A percentile compares a stretch with the other conserved stretches of the same genome.
Conservation (phyloP, 805 yeast species). For the Candida incommunis region DNA sequence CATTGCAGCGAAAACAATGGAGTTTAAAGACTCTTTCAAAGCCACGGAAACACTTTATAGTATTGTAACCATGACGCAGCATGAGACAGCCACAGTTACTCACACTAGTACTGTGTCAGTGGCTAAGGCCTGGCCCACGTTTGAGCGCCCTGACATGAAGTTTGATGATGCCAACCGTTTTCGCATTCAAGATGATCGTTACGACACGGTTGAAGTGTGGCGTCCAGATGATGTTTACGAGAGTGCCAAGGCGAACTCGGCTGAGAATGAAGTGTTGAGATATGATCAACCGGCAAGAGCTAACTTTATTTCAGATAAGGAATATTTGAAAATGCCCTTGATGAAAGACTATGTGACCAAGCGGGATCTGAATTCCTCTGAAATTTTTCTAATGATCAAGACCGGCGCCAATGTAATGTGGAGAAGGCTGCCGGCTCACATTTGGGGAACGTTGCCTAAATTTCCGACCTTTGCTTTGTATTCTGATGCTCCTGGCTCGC, state of each 20-base stretch:
- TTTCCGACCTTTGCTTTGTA: slow-evolving; percentile 23
- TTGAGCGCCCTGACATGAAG: background rate
- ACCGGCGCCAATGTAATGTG: slow-evolving; percentile 25
- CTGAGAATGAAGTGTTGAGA: background rate
- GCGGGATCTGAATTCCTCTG: background rate
- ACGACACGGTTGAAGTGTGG: slow-evolving; percentile 4
- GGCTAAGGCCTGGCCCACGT: background rate
- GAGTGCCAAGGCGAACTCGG: background rate
- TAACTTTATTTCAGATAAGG: background rate
- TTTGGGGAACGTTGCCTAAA: slow-evolving; percentile 22
- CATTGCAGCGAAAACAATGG: background rate
- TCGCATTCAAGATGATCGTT: background rate
- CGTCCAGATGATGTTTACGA: slow-evolving; percentile 2
- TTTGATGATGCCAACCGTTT: background rate
- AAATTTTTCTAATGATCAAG: slow-evolving; percentile 22
- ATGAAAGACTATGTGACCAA: slow-evolving; percentile 4
- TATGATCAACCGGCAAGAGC: background rate
- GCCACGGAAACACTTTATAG: background rate
- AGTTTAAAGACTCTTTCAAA: background rate
- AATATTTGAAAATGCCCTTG: slow-evolving; percentile 2
- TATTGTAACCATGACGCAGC: background rate
- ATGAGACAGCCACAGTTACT: background rate
- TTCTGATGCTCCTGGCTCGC: slow-evolving; percentile 20
- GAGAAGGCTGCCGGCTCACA: slow-evolving; percentile 24
- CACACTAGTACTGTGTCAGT: background rate